phyloP scores from a whole-genome alignment of 306 rosid species.

The Mimosa pudica region DNA sequence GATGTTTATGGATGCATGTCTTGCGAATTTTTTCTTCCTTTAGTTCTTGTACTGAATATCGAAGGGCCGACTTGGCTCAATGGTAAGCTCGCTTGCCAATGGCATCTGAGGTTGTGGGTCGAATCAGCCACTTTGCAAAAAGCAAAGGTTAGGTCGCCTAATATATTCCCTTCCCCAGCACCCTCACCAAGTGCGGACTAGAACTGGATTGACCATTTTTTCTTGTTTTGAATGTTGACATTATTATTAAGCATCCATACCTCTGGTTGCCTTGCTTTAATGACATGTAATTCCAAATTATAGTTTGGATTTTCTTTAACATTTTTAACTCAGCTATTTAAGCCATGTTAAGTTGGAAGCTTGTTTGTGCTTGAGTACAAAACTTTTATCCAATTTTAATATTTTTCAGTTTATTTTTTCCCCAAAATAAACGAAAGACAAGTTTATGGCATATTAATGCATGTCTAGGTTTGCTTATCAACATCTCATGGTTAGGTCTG shows the following conservation, averaged over 20 bases:
- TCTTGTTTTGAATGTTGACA: background rate
- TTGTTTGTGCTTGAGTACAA: constrained; percentile 25
- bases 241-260: constrained; percentile 4
- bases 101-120: too few species aligned
- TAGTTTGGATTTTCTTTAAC: background rate
- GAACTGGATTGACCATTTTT: too few species aligned
- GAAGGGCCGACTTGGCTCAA: too few species aligned
- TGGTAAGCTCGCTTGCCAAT: too few species aligned
- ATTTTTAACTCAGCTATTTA: constrained; percentile 26
- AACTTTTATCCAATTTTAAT: background rate
- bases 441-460: background rate
- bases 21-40: background rate
- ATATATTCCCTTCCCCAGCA: too few species aligned
- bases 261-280: constrained; percentile 16
- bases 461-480: background rate
- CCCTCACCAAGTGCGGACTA: too few species aligned
- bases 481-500: background rate
- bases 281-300: constrained; percentile 23
- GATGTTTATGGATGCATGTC: constrained; percentile 13
- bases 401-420: background rate
- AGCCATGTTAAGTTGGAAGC: constrained; percentile 30
- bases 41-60: too few species aligned
- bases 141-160: too few species aligned
- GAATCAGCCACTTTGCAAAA: too few species aligned
- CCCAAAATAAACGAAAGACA: background rate